A percentile compares a stretch with the other conserved stretches of the same genome.
These are phyloP conservation scores for Amylocarpus encephaloides DNA, from an alignment of 2,329 filamentous ascomycete genomes.

Conservation along the genomic window DNA sequence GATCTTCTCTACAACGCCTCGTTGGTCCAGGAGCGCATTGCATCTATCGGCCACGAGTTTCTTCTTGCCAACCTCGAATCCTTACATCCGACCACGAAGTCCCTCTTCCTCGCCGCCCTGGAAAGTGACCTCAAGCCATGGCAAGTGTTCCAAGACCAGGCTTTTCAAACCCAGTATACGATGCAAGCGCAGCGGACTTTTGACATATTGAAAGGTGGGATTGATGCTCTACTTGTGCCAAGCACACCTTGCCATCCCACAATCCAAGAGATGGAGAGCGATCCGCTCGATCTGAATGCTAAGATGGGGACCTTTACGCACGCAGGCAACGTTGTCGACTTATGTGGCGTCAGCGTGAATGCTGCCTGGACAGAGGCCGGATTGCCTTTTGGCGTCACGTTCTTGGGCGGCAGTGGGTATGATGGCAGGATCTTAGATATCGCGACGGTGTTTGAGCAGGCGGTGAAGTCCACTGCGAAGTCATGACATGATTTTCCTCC, in stretches of 20 bases:
- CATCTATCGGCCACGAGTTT: constrained; percentile 34
- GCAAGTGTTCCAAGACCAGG: constrained; percentile 38
- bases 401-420: constrained; percentile 33
- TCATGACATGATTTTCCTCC: neutral
- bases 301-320: constrained; percentile 45
- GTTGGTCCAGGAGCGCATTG: constrained; percentile 46
- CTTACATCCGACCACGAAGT: constrained; percentile 41
- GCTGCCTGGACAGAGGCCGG: constrained; percentile 20
- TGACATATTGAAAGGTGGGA: constrained; percentile 29
- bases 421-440: constrained; percentile 34
- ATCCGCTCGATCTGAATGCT: constrained; percentile 45
- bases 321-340: constrained; percentile 48
- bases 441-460: constrained; percentile 31
- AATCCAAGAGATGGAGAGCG: constrained; percentile 43
- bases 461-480: neutral
- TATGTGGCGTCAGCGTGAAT: constrained; percentile 38
- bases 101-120: constrained; percentile 37
- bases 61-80: constrained; percentile 33
- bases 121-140: constrained; percentile 34
- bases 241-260: constrained; percentile 43
- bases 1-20: constrained; percentile 47
- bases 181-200: constrained; percentile 20
- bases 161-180: constrained; percentile 23
- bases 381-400: constrained; percentile 35
- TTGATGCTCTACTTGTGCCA: constrained; percentile 44